Conservation (phyloP, 2,329 filamentous ascomycete species). For the Salinomyces thailandicus region DNA sequence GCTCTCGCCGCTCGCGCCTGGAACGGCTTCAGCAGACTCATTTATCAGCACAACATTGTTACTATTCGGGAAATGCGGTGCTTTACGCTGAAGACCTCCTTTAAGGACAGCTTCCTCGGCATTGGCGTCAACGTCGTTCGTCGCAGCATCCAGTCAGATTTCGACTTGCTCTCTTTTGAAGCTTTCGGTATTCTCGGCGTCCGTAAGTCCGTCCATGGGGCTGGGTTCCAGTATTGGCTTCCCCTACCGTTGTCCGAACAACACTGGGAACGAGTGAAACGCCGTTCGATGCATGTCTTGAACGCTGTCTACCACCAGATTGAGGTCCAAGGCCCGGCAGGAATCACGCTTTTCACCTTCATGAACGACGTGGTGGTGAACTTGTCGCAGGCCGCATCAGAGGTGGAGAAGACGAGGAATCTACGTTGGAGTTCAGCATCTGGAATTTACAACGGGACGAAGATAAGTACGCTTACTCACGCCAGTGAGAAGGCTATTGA, state of each 20-base stretch:
- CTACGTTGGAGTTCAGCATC: background rate
- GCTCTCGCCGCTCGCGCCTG: conserved; percentile 12
- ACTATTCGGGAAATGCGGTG: conserved; percentile 14
- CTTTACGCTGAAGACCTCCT: conserved; percentile 16
- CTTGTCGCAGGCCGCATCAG: conserved; percentile 6
- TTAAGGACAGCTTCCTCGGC: conserved; percentile 11
- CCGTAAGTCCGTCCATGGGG: conserved; percentile 12
- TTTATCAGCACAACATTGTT: conserved; percentile 12
- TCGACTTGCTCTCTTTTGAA: conserved; percentile 14
- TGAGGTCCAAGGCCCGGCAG: conserved; percentile 4
- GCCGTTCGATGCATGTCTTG: conserved; percentile 2
- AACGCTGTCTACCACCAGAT: conserved; percentile 4
- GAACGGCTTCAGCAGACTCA: conserved; percentile 12
- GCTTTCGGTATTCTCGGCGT: conserved; percentile 9
- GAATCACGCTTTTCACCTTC: conserved; percentile 14
- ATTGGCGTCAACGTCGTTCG: conserved; percentile 12
- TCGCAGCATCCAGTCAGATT: conserved; percentile 12
- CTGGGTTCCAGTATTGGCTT: conserved; percentile 12
- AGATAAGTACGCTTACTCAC: conserved; percentile 12
- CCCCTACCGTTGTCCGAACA: conserved; percentile 13
- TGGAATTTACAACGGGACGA: background rate
- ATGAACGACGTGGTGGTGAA: conserved; percentile 16
- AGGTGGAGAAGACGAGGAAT: conserved; percentile 1
- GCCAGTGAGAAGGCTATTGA: conserved; percentile 16
- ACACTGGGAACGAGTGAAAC: conserved; percentile 13